Conservation (phyloP, 1,139 yeast species). For the Yamadazyma membranifaciens region DNA sequence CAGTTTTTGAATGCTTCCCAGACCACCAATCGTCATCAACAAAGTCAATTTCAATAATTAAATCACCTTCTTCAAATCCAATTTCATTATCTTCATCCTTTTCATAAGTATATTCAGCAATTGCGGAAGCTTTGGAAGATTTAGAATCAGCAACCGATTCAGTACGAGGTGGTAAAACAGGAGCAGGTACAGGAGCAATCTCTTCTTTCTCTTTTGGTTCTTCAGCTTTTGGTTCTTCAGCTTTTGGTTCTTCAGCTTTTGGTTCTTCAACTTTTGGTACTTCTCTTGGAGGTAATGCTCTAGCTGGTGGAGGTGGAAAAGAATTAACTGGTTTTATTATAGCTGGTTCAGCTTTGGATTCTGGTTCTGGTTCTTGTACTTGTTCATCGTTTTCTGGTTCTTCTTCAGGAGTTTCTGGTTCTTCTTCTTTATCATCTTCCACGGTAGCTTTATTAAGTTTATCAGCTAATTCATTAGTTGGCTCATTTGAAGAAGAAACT, state of each 20-base stretch:
- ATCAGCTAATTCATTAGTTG: constrained; percentile 16
- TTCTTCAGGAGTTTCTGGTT: constrained; percentile 14
- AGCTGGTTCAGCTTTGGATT: constrained; percentile 15
- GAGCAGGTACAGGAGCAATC: constrained; percentile 16
- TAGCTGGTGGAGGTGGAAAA: constrained; percentile 18
- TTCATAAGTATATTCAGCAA: constrained; percentile 66
- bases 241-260: constrained; percentile 12
- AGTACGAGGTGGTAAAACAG: constrained; percentile 15
- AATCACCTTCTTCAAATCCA: constrained; percentile 63
- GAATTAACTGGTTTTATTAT: constrained; percentile 16
- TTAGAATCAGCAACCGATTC: constrained; percentile 17
- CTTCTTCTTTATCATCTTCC: constrained; percentile 10
- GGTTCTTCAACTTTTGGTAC: constrained; percentile 13
- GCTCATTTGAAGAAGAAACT: constrained; percentile 6
- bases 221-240: too few species aligned
- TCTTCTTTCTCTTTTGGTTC: constrained; percentile 11
- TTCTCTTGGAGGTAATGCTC: constrained; percentile 23
- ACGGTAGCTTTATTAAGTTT: constrained; percentile 18
- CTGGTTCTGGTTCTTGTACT: constrained; percentile 15
- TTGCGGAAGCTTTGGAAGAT: constrained; percentile 38
- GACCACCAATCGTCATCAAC: constrained; percentile 85
- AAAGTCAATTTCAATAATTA: constrained; percentile 61
- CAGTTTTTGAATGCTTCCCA: constrained; percentile 60
- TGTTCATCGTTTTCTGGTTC: constrained; percentile 22
- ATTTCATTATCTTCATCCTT: constrained; percentile 78